Evolutionary conservation across 306 rosid species (phyloP).

Genomic region (Cicer yamashitae): DNA sequence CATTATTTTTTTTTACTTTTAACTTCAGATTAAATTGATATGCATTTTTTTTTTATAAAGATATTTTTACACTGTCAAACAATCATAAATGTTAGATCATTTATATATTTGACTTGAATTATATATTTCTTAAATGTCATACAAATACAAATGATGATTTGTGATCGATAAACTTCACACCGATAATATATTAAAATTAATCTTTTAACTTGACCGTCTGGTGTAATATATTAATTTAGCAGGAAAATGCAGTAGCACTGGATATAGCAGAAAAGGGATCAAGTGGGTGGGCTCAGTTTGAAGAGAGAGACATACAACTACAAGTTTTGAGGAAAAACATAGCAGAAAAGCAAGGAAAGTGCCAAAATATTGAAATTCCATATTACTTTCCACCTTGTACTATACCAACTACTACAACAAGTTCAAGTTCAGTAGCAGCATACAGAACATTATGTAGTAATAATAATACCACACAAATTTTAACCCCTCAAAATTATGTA

Average conservation of each 20-base stretch:
- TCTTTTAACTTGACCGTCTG: no score
- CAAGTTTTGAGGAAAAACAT: constrained; percentile 44
- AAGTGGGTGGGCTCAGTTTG: constrained; percentile 42
- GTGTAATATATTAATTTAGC: constrained; percentile 14
- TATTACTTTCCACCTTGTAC: constrained; percentile 36
- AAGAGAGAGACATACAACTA: constrained; percentile 31
- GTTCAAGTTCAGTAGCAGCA: constrained; percentile 20
- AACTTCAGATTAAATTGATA: not conserved
- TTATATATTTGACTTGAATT: no score
- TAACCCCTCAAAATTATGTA: constrained; percentile 32
- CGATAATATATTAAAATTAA: no score
- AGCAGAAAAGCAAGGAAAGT: constrained; percentile 38
- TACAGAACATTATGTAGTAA: constrained; percentile 32
- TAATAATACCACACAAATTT: constrained; percentile 27
- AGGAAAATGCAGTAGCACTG: constrained; percentile 60
- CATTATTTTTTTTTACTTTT: not conserved
- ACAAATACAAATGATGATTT: no score
- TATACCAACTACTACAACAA: constrained; percentile 19
- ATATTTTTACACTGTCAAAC: no score
- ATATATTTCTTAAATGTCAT: no score
- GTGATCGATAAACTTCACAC: no score
- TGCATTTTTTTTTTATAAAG: no score
- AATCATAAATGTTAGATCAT: no score
- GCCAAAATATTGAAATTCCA: constrained; percentile 47
- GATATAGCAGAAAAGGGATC: constrained; percentile 51